Percentiles rank a stretch among this genome's conserved stretches.
Evolutionary conservation across 1,284 basidiomycete species (phyloP).

Genomic region (Microbotryomycetes sp.): DNA sequence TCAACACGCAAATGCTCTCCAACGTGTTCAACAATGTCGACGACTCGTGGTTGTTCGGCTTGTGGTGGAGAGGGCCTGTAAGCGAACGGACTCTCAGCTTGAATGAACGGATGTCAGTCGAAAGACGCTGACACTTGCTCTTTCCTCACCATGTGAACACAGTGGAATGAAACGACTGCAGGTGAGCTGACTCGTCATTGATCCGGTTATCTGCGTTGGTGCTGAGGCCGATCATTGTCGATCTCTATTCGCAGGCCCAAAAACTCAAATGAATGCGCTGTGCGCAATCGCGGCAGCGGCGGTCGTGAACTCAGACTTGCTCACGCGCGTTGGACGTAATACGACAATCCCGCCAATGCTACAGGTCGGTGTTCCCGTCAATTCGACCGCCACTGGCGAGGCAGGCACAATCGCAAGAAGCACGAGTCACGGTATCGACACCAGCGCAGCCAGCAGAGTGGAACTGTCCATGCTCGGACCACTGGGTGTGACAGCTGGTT

Average conservation of each 20-base stretch:
- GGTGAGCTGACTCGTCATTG: too few species aligned
- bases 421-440: neutral
- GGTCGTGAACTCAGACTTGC: constrained; percentile 17
- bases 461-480: neutral
- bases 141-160: neutral
- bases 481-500: neutral
- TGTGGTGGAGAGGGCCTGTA: constrained; percentile 28
- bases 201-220: too few species aligned
- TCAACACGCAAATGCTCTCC: constrained; percentile 26
- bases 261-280: constrained; percentile 23
- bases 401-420: neutral
- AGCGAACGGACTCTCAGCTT: neutral
- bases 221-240: neutral
- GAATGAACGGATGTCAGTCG: neutral
- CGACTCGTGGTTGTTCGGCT: constrained; percentile 22
- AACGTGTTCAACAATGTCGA: constrained; percentile 27
- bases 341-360: neutral
- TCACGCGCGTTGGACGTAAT: neutral
- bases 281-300: constrained; percentile 22
- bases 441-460: neutral
- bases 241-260: constrained; percentile 4
- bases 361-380: constrained; percentile 2
- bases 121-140: neutral
- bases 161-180: constrained; percentile 29
- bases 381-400: neutral